Evolutionary conservation across 2,329 filamentous ascomycete species (phyloP).

Genomic region (Fusarium globosum): DNA sequence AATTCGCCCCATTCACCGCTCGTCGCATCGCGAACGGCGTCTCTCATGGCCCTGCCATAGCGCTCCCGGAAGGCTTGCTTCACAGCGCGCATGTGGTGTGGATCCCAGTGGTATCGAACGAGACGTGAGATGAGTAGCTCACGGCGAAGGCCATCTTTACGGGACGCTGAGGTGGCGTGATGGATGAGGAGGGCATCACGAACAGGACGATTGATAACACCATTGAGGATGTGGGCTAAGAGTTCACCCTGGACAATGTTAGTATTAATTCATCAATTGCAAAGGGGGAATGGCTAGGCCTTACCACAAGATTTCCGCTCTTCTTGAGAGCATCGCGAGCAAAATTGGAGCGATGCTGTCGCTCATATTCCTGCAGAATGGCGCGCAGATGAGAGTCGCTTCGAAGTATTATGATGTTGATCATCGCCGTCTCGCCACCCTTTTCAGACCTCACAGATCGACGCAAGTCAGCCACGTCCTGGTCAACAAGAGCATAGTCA

Average conservation of each 20-base stretch:
- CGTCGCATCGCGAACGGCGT: constrained; percentile 82
- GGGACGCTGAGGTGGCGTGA: constrained; percentile 84
- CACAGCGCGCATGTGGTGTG: constrained; percentile 80
- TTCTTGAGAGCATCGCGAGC: constrained; percentile 87
- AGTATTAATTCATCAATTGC: background rate
- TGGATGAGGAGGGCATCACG: constrained; percentile 91
- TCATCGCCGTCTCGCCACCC: constrained; percentile 89
- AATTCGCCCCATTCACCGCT: constrained; percentile 82
- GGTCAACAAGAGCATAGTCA: constrained; percentile 70
- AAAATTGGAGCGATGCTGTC: constrained; percentile 81
- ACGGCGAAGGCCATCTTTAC: constrained; percentile 77
- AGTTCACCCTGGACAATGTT: constrained; percentile 80
- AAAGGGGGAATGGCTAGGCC: constrained; percentile 52
- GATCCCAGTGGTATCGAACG: constrained; percentile 93
- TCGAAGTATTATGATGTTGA: constrained; percentile 82
- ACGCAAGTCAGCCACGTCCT: constrained; percentile 79
- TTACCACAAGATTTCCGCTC: constrained; percentile 90
- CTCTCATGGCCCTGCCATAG: constrained; percentile 79
- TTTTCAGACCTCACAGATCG: constrained; percentile 76
- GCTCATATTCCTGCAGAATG: constrained; percentile 81
- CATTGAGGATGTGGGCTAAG: constrained; percentile 94
- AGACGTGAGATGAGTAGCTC: constrained; percentile 90
- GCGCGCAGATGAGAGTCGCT: constrained; percentile 86
- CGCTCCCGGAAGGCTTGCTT: constrained; percentile 83
- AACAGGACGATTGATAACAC: constrained; percentile 93